Evolutionary conservation across 345 rosid genomes (phyloP).

Genomic region (Eutrema heterophyllum): DNA sequence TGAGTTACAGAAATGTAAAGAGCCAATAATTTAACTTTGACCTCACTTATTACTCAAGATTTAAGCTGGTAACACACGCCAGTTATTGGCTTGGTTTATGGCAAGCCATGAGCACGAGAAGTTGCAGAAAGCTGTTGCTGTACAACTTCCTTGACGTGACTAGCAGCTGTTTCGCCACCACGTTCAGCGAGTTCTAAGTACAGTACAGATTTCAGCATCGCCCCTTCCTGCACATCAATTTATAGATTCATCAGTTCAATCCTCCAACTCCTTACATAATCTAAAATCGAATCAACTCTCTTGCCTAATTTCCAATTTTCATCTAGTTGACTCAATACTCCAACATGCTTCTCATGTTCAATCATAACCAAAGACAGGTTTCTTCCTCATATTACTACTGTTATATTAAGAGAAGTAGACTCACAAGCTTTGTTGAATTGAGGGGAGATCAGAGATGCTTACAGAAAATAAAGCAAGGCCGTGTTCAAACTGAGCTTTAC

Average conservation of each 20-base stretch:
- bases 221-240: slow-evolving; percentile 61
- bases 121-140: slow-evolving; percentile 60
- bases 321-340: background rate
- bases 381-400: too few relatives aligned
- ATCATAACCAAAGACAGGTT: too few relatives aligned
- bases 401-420: background rate
- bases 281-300: background rate
- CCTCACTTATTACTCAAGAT: slow-evolving; percentile 1
- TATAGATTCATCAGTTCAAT: background rate
- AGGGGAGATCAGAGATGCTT: slow-evolving; percentile 14
- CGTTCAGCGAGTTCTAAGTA: slow-evolving; percentile 92
- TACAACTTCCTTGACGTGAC: slow-evolving; percentile 61
- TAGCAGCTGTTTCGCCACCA: slow-evolving; percentile 75
- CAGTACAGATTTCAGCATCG: slow-evolving; percentile 61
- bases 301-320: background rate
- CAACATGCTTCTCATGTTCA: background rate
- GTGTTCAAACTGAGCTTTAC: slow-evolving; percentile 86
- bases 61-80: slow-evolving; percentile 50
- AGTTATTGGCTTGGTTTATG: slow-evolving; percentile 50
- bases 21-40: background rate
- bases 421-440: background rate
- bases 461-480: slow-evolving; percentile 84
- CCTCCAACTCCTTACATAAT: background rate
- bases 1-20: background rate
- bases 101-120: slow-evolving; percentile 41